Conservation (phyloP, 805 yeast genomes). For the Wickerhamomyces chaumierensis region DNA sequence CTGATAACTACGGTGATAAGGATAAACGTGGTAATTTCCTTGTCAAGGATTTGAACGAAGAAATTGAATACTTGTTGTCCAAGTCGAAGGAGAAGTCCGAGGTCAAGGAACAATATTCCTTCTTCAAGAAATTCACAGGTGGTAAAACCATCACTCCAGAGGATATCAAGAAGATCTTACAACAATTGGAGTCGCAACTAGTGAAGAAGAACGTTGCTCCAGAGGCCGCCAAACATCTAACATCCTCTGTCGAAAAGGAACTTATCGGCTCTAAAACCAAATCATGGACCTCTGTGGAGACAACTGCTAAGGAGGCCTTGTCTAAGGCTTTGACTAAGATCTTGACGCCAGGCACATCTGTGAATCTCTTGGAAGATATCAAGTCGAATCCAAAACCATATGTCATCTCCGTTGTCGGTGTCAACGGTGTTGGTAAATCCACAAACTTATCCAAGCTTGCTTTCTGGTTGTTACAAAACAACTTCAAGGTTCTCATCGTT, state of each 20-base stretch:
- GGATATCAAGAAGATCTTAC: conserved; percentile 56
- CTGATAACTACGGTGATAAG: conserved; percentile 27
- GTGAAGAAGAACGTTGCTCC: conserved; percentile 86
- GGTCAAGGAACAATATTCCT: conserved; percentile 37
- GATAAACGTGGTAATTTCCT: conserved; percentile 47
- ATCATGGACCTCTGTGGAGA: conserved; percentile 61
- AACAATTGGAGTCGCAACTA: conserved; percentile 62
- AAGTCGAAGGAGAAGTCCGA: conserved; percentile 17
- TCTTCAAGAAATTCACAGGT: conserved; percentile 51
- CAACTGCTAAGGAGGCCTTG: conserved; percentile 58
- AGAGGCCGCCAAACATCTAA: conserved; percentile 66
- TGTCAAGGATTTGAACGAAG: conserved; percentile 49
- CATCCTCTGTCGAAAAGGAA: conserved; percentile 57
- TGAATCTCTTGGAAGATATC: conserved; percentile 77
- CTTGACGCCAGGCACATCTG: conserved; percentile 84
- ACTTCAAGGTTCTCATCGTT: conserved; percentile 75
- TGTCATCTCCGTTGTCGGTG: conserved; percentile 96
- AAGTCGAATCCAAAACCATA: conserved; percentile 42
- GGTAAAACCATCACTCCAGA: conserved; percentile 53
- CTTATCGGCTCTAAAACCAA: conserved; percentile 64
- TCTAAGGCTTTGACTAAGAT: conserved; percentile 57
- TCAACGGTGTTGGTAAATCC: conserved; percentile 96
- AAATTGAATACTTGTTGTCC: conserved; percentile 30
- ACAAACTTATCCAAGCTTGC: conserved; percentile 91
- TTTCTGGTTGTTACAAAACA: conserved; percentile 88